A percentile compares a stretch with the other conserved stretches of the same genome.
Evolutionary conservation across 2,329 filamentous ascomycete species (phyloP).

Genomic region (Dactylonectria macrodidyma): DNA sequence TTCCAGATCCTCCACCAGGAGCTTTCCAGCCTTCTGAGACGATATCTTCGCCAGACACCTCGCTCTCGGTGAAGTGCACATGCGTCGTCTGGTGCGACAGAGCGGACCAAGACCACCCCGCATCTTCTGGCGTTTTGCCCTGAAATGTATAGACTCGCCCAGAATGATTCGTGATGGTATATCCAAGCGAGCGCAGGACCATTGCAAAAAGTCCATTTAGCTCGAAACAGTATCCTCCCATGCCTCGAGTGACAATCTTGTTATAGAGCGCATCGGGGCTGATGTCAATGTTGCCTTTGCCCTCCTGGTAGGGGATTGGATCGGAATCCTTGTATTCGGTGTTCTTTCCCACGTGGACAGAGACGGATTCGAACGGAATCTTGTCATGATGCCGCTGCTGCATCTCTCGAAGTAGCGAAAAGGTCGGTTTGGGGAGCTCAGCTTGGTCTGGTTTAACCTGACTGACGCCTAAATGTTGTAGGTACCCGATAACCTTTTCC

Average conservation of each 20-base stretch:
- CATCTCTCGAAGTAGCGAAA: conserved; percentile 18
- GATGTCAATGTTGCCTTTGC: conserved; percentile 14
- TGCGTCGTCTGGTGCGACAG: conserved; percentile 7
- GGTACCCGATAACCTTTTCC: conserved; percentile 13
- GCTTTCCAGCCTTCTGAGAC: conserved; percentile 6
- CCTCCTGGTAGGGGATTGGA: conserved; percentile 19
- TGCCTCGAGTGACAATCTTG: conserved; percentile 19
- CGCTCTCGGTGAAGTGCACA: conserved; percentile 8
- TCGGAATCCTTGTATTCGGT: conserved; percentile 3
- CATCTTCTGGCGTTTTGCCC: conserved; percentile 11
- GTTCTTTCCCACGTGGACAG: conserved; percentile 5
- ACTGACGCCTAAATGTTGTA: conserved; percentile 6
- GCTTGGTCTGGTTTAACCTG: neutral
- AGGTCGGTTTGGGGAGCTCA: conserved; percentile 13
- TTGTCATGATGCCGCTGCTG: conserved; percentile 16
- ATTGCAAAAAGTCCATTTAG: conserved; percentile 18
- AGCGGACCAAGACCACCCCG: conserved; percentile 7
- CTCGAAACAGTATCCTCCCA: conserved; percentile 24
- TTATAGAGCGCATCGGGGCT: conserved; percentile 13
- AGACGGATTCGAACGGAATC: conserved; percentile 16
- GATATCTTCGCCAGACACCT: neutral
- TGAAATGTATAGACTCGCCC: conserved; percentile 1
- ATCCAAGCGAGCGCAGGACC: conserved; percentile 5
- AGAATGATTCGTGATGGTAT: conserved; percentile 1
- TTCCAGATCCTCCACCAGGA: neutral